Percentiles rank a stretch among this genome's conserved stretches.
Conservation (phyloP, 176 grass and related monocot species). For the Eremochloa ophiuroides region DNA sequence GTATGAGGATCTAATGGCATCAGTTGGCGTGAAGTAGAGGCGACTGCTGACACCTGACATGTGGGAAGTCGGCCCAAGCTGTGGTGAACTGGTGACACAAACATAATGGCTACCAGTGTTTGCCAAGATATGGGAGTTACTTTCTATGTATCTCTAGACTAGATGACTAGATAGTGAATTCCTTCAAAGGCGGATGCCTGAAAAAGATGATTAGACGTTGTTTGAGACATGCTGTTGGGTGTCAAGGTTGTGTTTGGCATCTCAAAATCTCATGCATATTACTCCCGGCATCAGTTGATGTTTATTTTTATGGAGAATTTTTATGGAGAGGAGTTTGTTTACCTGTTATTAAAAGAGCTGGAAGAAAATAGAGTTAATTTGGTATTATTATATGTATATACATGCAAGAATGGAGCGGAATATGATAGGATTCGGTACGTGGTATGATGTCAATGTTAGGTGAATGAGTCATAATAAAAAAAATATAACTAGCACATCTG, state of each 20-base stretch:
- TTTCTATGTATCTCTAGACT: not conserved
- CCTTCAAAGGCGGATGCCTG: no score
- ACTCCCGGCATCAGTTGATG: not conserved
- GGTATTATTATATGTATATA: not conserved
- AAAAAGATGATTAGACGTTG: not conserved
- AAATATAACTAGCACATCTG: no score
- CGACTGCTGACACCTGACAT: not conserved
- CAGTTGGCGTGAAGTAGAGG: conserved; percentile 53
- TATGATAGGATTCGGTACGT: not conserved
- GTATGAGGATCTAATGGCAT: conserved; percentile 74
- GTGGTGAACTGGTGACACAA: not conserved
- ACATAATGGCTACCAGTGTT: not conserved
- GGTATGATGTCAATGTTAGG: not conserved
- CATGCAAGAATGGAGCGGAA: not conserved
- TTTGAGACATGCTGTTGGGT: not conserved
- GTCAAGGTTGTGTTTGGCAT: not conserved
- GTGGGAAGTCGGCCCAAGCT: not conserved
- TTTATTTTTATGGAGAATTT: not conserved
- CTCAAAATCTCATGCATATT: not conserved
- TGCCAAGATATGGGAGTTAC: not conserved
- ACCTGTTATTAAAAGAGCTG: not conserved
- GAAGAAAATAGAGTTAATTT: not conserved
- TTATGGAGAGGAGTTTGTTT: not conserved
- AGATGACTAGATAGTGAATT: no score
- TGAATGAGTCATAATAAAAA: no score